Base-by-base conservation (phyloP, 805 yeast species). In the Vanderwaltozyma yarrowii region DNA sequence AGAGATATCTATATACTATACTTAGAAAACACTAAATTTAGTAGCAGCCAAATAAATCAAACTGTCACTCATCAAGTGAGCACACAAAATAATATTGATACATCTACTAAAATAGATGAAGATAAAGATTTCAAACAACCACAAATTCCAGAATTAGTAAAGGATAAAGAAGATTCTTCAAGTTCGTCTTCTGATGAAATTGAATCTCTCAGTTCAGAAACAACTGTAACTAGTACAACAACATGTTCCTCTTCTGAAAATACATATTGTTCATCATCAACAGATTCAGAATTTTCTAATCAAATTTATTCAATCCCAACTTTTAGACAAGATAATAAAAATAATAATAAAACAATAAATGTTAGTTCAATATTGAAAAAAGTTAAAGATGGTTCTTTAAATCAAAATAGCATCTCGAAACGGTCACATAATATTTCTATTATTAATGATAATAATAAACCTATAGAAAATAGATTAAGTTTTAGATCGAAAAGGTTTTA, bases 291-390 rank as follows among this genome's bases (percentile, higher is more conserved):
- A 8, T 5, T 6, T 4, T 32, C 39, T 21, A 50, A 49, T 29
- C 43, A 44, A 29, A 21, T 46, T 7, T 43, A 42, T 14, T 47
- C 56, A 41, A 65, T 71, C 51, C 77, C 76, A 28, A 71, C 76
- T 16, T 61, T 72, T 49, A 45, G 54, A 33, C 25, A 29, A 19
- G 37, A 38, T 2, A 27, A 5, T 17, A n/a, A 7, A 30, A 30
- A n/a, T 13, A 12, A 26, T 12, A 26, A 18, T 17, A 18, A 5
- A 9, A 16, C n/a, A 4, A 9, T 30, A 12, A 30, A 16, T 10
- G 14, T 16, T 4, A 16, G n/a, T 17, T 13, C 20, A 9, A 17
- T 17, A 11, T 17, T 30, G 17, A 18, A 17, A 13, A 16, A 30
- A 17, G 32, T 30, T 8, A 17, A 18, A 11, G 21, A 16, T 17